A percentile compares a stretch with the other conserved stretches of the same genome.
Conservation (phyloP, 2,329 filamentous ascomycete genomes). For the Fusarium sarcochroum region DNA sequence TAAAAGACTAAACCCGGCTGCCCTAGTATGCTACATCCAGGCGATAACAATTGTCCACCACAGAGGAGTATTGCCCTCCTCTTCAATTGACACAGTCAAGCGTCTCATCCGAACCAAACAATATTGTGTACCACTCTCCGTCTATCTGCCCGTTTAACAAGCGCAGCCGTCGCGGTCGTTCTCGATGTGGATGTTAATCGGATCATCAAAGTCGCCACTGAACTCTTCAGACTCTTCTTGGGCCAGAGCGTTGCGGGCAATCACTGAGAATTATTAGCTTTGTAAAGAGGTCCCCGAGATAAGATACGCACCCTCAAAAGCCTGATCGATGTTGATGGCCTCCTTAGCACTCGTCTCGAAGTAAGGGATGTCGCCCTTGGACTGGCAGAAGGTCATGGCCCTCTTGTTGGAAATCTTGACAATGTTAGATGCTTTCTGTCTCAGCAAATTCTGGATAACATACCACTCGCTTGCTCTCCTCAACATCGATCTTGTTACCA, state of each 20-base stretch:
- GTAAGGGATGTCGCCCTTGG: conserved; percentile 96
- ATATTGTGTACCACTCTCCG: conserved; percentile 6
- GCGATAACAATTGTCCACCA: conserved; percentile 42
- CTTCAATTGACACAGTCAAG: conserved; percentile 13
- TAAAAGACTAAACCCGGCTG: conserved; percentile 30
- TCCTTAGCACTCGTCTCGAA: conserved; percentile 99
- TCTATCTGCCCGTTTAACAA: conserved; percentile 71
- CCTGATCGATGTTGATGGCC: conserved; percentile 95
- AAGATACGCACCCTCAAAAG: conserved; percentile 71
- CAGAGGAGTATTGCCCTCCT: conserved; percentile 30
- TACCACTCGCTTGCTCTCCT: conserved; percentile 95
- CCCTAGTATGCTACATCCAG: conserved; percentile 49
- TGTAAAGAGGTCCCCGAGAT: neutral
- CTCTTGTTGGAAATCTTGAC: conserved; percentile 92
- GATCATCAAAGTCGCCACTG: conserved; percentile 96
- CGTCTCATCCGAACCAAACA: conserved; percentile 25
- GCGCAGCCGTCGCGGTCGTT: conserved; percentile 93
- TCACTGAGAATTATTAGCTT: conserved; percentile 71
- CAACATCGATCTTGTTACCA: conserved; percentile 99
- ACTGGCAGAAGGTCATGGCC: conserved; percentile 97
- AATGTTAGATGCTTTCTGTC: conserved; percentile 22
- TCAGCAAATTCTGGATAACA: neutral
- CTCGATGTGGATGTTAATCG: conserved; percentile 98
- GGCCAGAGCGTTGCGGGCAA: conserved; percentile 92
- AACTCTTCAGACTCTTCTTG: conserved; percentile 99